phyloP scores from a whole-genome alignment of 225 moss, liverwort and hornwort species.

The Physcomitrium patens region DNA sequence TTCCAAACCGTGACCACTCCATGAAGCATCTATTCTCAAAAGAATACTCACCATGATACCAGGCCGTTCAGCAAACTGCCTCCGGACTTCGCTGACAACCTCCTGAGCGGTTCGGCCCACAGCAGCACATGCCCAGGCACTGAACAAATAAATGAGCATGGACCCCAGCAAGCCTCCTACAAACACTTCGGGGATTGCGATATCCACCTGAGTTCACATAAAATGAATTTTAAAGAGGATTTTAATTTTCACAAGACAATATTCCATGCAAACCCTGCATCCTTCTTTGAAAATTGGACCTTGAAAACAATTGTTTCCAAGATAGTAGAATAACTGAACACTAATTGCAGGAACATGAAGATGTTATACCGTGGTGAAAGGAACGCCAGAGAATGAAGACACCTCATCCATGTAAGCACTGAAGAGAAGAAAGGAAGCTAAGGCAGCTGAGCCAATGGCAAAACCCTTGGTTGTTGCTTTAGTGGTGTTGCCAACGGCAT shows the following conservation, averaged over 20 bases:
- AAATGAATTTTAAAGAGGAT: neutral
- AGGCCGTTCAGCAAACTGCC: conserved; percentile 79
- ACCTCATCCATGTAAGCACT: conserved; percentile 94
- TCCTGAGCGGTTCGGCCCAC: conserved; percentile 92
- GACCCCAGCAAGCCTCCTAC: conserved; percentile 76
- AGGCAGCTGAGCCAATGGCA: conserved; percentile 86
- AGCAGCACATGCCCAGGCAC: conserved; percentile 85
- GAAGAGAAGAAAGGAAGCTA: conserved; percentile 85
- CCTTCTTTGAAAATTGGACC: neutral
- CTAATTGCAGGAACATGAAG: neutral
- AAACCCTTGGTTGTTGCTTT: conserved; percentile 91
- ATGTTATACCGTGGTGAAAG: conserved; percentile 66
- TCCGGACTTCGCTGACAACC: conserved; percentile 83
- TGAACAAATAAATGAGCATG: conserved; percentile 84
- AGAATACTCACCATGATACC: conserved; percentile 72
- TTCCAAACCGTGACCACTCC: neutral
- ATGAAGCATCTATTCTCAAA: neutral
- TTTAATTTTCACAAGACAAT: conserved; percentile 1
- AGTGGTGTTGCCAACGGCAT: conserved; percentile 88
- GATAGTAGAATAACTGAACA: neutral
- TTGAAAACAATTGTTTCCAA: neutral
- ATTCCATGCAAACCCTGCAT: neutral
- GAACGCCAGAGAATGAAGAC: conserved; percentile 74
- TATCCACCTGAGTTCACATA: conserved; percentile 66
- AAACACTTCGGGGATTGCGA: conserved; percentile 85